These are phyloP conservation scores for Cajanus cajan DNA, from an alignment of 306 rosid species.

Conservation along the genomic window DNA sequence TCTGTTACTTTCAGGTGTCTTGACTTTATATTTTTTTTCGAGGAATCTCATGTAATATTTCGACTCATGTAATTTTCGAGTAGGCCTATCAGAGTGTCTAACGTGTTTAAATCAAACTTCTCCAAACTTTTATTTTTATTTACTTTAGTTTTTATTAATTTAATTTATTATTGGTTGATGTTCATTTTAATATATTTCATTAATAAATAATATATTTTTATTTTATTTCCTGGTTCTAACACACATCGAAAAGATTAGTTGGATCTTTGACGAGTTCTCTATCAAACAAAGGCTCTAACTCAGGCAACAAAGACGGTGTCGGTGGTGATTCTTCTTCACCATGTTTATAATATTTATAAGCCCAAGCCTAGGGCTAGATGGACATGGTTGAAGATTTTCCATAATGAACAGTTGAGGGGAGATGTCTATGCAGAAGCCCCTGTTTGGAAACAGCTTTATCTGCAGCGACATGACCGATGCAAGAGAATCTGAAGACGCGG, in stretches of 20 bases:
- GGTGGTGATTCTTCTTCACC: background rate
- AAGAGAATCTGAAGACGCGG: background rate
- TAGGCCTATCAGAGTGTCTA: too few species aligned
- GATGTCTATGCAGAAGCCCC: constrained; percentile 51
- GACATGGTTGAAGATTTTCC: constrained; percentile 50
- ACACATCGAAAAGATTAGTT: constrained; percentile 10
- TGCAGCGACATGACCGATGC: constrained; percentile 49
- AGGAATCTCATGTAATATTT: too few species aligned
- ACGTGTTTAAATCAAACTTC: too few species aligned
- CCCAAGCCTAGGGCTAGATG: constrained; percentile 50
- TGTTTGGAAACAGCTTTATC: constrained; percentile 46
- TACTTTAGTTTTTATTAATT: too few species aligned
- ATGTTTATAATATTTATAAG: constrained; percentile 22
- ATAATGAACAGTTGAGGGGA: constrained; percentile 45
- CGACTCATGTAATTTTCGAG: too few species aligned
- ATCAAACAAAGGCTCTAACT: constrained; percentile 43
- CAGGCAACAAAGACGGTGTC: background rate
- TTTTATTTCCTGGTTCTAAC: too few species aligned
- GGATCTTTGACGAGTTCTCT: constrained; percentile 43
- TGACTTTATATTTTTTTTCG: too few species aligned
- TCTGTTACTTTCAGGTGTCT: too few species aligned
- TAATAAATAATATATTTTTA: too few species aligned
- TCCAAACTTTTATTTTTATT: too few species aligned
- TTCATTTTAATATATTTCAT: too few species aligned
- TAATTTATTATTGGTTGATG: too few species aligned